These are phyloP conservation scores for Colletotrichum sp. DNA, from an alignment of 2,329 filamentous ascomycete genomes.

Conservation along the genomic window DNA sequence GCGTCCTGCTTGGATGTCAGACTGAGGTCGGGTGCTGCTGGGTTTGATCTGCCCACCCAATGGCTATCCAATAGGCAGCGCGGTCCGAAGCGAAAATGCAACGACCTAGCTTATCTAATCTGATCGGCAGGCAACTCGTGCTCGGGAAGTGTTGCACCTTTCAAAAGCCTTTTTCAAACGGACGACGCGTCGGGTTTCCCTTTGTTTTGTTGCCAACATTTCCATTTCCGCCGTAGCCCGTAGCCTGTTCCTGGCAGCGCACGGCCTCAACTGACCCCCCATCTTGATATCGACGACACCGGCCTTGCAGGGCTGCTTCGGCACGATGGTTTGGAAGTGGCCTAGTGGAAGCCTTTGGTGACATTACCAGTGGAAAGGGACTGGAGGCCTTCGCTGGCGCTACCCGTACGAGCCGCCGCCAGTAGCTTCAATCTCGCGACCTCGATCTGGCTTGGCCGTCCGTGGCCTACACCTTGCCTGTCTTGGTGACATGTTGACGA, in stretches of 20 bases:
- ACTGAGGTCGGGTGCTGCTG: too few species aligned
- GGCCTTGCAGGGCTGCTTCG: background rate
- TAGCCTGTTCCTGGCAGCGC: background rate
- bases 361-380: background rate
- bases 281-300: background rate
- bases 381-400: background rate
- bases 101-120: slow-evolving; percentile 11
- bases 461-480: background rate
- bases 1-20: background rate
- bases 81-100: background rate
- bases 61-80: background rate
- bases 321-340: background rate
- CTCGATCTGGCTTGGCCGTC: background rate
- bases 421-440: background rate
- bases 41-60: background rate
- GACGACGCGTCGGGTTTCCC: background rate
- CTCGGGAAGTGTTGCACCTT: background rate
- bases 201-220: background rate
- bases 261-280: background rate
- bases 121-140: background rate
- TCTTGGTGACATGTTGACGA: background rate
- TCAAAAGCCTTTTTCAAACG: background rate
- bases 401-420: background rate
- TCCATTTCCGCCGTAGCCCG: background rate
- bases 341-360: background rate